Evolutionary conservation across 805 yeast genomes (phyloP), one percentile per base, ranked within the genome.

Genomic region (Saccharomycopsis lassenensis): DNA sequence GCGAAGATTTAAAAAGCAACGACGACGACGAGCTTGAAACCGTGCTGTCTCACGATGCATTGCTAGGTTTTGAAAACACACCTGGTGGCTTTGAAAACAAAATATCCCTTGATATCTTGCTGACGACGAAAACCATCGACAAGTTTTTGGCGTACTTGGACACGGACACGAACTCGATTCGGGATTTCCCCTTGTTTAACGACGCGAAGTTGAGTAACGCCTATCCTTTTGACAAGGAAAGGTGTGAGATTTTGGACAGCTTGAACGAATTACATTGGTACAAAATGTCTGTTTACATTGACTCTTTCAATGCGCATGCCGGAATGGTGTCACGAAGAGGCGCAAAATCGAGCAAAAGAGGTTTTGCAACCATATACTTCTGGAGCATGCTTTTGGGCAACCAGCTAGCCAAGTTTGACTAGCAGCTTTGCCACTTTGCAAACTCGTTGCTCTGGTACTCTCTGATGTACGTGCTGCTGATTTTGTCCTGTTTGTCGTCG

Each of bases 261-360:
- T 60, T 87, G 51, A 81, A 83, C 54, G 48, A 55, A 15, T 52
- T 89, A 17, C 63, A 67, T 2, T 87, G 95, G 95, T 61, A 71
- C 33, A 84, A 87, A 51, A 67, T 82, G 29, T 81, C 91, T 0
- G 77, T 79, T 2, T 74, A 71, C 46, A 63, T 87, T 31, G 77
- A 74, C 44, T 67, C 78, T 12, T 62, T 79, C 50, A 85, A 86
- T 54, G 76, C 96, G 0, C 97, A 87, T 51, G 94, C 81, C 41
- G 82, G 81, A 3, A 82, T 89, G 36, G 81, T 85, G 12, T 84
- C 89, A 12, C 65, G 97, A 44, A 64, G 76, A 39, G 86, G 86
- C 0, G 58, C 73, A 2, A 61, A 61, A 16, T 64, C 68, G 33
- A 64, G 74, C 0, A 61, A 64, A 16, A 56, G 55, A 31, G 80